Percentiles rank a stretch among this genome's conserved stretches.
Evolutionary conservation across 2,329 filamentous ascomycete genomes (phyloP).

Genomic region (Neofusicoccum kwambonambiense): DNA sequence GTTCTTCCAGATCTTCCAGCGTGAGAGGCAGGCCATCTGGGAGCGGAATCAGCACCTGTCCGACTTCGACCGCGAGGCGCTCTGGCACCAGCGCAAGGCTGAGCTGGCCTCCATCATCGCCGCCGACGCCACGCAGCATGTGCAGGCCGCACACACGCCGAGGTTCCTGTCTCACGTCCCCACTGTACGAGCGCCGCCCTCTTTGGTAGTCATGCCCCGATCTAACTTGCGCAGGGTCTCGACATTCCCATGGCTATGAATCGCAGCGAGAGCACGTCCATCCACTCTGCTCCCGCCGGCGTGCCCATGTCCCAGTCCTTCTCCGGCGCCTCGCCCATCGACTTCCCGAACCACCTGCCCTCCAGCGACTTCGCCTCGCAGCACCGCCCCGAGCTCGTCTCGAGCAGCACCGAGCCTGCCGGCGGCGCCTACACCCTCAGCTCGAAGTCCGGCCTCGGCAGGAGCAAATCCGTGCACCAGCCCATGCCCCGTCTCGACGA

Average conservation of each 20-base stretch:
- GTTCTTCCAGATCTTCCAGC: constrained; percentile 31
- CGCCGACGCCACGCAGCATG: constrained; percentile 22
- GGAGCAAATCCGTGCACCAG: constrained; percentile 26
- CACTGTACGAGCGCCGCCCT: constrained; percentile 31
- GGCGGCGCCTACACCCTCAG: constrained; percentile 34
- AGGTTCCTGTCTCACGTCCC: constrained; percentile 33
- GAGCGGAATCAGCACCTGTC: constrained; percentile 32
- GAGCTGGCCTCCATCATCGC: constrained; percentile 24
- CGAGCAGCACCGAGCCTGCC: constrained; percentile 5
- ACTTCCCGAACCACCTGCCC: constrained; percentile 16
- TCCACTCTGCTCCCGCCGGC: constrained; percentile 33
- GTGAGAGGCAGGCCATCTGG: constrained; percentile 38
- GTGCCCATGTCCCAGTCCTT: constrained; percentile 30
- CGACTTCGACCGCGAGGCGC: constrained; percentile 34
- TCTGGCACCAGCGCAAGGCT: constrained; percentile 32
- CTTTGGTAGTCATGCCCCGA: constrained; percentile 27
- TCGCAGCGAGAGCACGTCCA: constrained; percentile 23
- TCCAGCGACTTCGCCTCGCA: constrained; percentile 5
- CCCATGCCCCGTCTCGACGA: constrained; percentile 25
- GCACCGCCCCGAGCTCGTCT: constrained; percentile 4
- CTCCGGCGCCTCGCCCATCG: constrained; percentile 23
- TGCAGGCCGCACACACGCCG: constrained; percentile 31
- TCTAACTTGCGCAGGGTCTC: constrained; percentile 33
- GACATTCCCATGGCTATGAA: constrained; percentile 30
- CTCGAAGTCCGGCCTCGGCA: constrained; percentile 26